These are phyloP conservation scores for Styphnolobium japonicum DNA, from an alignment of 306 rosid genomes.

Conservation along the genomic window DNA sequence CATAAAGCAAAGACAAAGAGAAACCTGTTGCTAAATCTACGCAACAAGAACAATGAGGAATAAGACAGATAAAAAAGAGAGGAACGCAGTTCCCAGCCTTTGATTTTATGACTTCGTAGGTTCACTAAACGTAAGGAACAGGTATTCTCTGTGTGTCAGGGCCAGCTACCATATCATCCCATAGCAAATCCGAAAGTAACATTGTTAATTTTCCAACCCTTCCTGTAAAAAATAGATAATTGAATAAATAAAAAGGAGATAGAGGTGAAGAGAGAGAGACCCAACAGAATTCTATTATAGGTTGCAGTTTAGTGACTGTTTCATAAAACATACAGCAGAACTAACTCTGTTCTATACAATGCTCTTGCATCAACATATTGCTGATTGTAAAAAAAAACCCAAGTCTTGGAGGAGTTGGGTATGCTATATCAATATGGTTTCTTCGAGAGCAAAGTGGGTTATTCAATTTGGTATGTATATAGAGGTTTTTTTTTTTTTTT, in stretches of 20 bases:
- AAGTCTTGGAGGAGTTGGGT: not conserved
- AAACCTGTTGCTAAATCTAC: not conserved
- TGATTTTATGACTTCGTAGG: conserved; percentile 7
- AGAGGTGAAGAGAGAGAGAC: not conserved
- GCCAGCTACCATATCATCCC: conserved; percentile 85
- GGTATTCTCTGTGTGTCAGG: conserved; percentile 55
- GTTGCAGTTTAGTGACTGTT: not conserved
- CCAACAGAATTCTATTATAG: not conserved
- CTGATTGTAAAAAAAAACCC: not conserved
- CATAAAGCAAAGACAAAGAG: conserved; percentile 10
- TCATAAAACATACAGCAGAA: not conserved
- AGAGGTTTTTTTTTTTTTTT: not conserved
- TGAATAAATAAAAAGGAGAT: not conserved
- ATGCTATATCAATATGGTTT: not conserved
- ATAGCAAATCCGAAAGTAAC: conserved; percentile 69
- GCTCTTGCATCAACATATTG: not conserved
- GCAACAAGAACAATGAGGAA: conserved; percentile 14
- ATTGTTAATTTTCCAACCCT: conserved; percentile 77
- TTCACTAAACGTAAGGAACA: conserved; percentile 44
- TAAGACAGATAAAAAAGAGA: not conserved
- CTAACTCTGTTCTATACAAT: not conserved
- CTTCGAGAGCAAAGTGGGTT: not conserved
- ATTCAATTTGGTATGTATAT: not conserved
- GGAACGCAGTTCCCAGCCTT: conserved; percentile 20
- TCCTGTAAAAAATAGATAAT: conserved; percentile 43